Conservation (phyloP, 2,329 filamentous ascomycete genomes). For the Colletotrichum shisoi region DNA sequence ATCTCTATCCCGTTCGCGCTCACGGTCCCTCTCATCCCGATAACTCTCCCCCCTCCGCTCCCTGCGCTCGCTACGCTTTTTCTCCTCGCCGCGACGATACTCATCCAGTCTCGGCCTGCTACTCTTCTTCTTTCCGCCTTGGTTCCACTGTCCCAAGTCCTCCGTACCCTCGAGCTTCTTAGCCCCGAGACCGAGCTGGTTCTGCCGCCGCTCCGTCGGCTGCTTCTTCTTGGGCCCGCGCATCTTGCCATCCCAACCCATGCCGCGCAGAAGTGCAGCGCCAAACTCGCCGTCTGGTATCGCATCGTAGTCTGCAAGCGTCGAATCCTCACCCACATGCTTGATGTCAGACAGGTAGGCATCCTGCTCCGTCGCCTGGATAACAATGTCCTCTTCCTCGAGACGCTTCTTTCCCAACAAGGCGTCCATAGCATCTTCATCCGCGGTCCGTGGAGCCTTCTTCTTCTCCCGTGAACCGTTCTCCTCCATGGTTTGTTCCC, state of each 20-base stretch:
- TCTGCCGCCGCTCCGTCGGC: conserved; percentile 75
- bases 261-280: conserved; percentile 84
- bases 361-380: conserved; percentile 68
- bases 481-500: background rate
- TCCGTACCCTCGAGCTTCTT: conserved; percentile 77
- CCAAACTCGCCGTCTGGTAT: conserved; percentile 96
- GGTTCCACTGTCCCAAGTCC: conserved; percentile 83
- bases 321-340: conserved; percentile 76
- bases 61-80: conserved; percentile 50
- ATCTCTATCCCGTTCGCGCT: conserved; percentile 46
- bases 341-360: conserved; percentile 75
- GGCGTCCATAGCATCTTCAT: conserved; percentile 70
- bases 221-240: conserved; percentile 64
- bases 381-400: conserved; percentile 60
- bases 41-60: conserved; percentile 48
- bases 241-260: conserved; percentile 87
- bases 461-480: conserved; percentile 10
- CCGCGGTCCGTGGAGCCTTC: conserved; percentile 27
- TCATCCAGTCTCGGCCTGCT: conserved; percentile 59
- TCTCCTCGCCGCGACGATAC: conserved; percentile 52
- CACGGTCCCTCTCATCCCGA: conserved; percentile 54
- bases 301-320: conserved; percentile 82
- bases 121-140: conserved; percentile 61
- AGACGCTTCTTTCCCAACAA: conserved; percentile 64
- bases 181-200: conserved; percentile 86